Base-by-base conservation (phyloP, 768 basidiomycete genomes). In the Mycena vitilis region DNA sequence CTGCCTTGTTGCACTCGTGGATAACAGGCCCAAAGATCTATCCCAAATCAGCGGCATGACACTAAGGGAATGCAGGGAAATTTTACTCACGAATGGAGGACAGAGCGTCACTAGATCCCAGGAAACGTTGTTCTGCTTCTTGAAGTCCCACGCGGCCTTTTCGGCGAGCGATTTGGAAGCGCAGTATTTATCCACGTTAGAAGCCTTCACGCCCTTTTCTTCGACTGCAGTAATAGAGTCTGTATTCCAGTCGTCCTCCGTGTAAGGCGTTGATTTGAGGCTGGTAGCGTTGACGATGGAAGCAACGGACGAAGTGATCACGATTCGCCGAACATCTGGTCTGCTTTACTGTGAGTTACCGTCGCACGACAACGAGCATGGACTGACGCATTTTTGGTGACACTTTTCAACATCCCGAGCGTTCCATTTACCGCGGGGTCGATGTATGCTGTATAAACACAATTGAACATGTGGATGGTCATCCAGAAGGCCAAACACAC, bases 401-500 rank as follows among this genome's bases (percentile, higher is more conserved):
- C 56, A 25, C 51, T 52, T 25, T 52, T 23, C 25, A 52, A 25
- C 51, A 52, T 52, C 11, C 51, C 51, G 25, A 52, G 12, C 16
- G 56, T 57, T n/a, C 56, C 56, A 15, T 57, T 40, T 23, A 57
- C 56, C 44, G 56, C 56, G 56, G 56, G 56, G 38, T 57, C 56
- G 56, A 57, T 57, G 56, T 57, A 57, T 40, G 56, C 56, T 57
- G 38, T 44, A 57, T 20, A n/a, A 22, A 57, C 34, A 13, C 10
- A 54, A 36, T 34, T 3, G 10, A 34, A 54, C 16, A 22, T 15
- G 30, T n/a, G 10, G 30, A 36, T 20, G 30, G 30, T 2, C 2
- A 30, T 30, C 30, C 34, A 54, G n/a, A 34, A 54, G 30, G 34
- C 30, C 18, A 30, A 47, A 55, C 73, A 25, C 36, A 79, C 82